Evolutionary conservation across 371 early-diverging fungal genomes (phyloP), one percentile per base, ranked within the genome.

Genomic region (Catenaria anguillulae): DNA sequence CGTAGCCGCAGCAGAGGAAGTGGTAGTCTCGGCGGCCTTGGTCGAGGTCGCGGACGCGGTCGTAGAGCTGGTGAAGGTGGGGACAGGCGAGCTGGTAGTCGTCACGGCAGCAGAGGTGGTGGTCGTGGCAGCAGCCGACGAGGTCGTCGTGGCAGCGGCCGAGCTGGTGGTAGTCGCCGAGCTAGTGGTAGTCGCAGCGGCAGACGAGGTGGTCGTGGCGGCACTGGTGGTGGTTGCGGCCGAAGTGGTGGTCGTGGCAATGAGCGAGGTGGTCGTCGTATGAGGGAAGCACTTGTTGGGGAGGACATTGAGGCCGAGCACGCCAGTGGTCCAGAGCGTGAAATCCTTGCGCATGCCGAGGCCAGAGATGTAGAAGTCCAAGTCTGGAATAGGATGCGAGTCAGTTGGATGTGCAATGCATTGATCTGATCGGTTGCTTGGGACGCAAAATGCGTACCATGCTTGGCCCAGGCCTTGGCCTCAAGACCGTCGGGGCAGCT

Each of bases 401-500:
- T n/a, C n/a, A n/a, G n/a, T n/a, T n/a, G n/a, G n/a, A n/a, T n/a
- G n/a, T n/a, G n/a, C n/a, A n/a, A n/a, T n/a, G n/a, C n/a, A n/a
- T n/a, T n/a, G n/a, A n/a, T n/a, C n/a, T n/a, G n/a, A n/a, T n/a
- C n/a, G n/a, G n/a, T n/a, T n/a, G n/a, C n/a, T n/a, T n/a, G n/a
- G n/a, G n/a, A n/a, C n/a, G n/a, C n/a, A n/a, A n/a, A n/a, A n/a
- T n/a, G n/a, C n/a, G n/a, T n/a, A n/a, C n/a, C n/a, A 33, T 50
- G 50, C 56, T 63, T 35, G 50, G 29, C 29, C 19, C 33, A 54
- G 46, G 59, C 34, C 34, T 24, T 45, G 50, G 40, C 42, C 15
- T 36, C 43, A 15, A 63, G n/a, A 36, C 45, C 63, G 35, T 54
- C 55, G 35, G 63, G 58, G 12, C 63, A 63, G 40, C 40, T 17